Evolutionary conservation across 202 grass and related monocot species (phyloP).

Genomic region (Cymbopogon flexuosus): DNA sequence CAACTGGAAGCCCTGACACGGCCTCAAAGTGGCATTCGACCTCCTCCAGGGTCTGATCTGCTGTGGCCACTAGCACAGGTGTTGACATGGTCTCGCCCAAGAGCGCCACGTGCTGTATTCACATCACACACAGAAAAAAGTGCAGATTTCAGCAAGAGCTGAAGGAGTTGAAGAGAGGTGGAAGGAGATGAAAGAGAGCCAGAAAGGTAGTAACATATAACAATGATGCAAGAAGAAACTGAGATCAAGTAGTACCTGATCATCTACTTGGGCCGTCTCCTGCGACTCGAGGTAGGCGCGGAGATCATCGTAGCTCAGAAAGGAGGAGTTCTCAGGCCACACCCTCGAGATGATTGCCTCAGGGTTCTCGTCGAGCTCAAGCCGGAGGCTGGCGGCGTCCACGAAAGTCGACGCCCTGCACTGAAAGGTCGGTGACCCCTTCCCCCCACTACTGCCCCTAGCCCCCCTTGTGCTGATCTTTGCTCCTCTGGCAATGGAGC

Average conservation of each 20-base stretch:
- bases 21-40: slow-evolving; percentile 52
- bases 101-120: slow-evolving; percentile 20
- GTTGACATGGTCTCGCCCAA: slow-evolving; percentile 64
- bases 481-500: slow-evolving; percentile 31
- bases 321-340: slow-evolving; percentile 79
- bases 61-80: slow-evolving; percentile 42
- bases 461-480: neutral
- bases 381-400: slow-evolving; percentile 34
- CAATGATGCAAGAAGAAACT: neutral
- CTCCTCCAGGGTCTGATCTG: slow-evolving; percentile 65
- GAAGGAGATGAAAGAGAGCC: neutral
- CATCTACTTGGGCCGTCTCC: neutral
- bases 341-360: slow-evolving; percentile 79
- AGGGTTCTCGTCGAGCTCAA: slow-evolving; percentile 81
- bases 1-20: slow-evolving; percentile 66
- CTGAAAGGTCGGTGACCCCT: slow-evolving; percentile 29
- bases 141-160: neutral
- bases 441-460: neutral
- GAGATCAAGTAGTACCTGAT: slow-evolving; percentile 39
- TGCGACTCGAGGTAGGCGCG: slow-evolving; percentile 63
- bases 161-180: neutral
- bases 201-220: neutral
- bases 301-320: slow-evolving; percentile 75
- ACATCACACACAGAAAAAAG: neutral
- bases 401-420: slow-evolving; percentile 51